These are phyloP conservation scores for Euryodendron excelsum DNA, from an alignment of 148 eudicot genomes.

Conservation along the genomic window DNA sequence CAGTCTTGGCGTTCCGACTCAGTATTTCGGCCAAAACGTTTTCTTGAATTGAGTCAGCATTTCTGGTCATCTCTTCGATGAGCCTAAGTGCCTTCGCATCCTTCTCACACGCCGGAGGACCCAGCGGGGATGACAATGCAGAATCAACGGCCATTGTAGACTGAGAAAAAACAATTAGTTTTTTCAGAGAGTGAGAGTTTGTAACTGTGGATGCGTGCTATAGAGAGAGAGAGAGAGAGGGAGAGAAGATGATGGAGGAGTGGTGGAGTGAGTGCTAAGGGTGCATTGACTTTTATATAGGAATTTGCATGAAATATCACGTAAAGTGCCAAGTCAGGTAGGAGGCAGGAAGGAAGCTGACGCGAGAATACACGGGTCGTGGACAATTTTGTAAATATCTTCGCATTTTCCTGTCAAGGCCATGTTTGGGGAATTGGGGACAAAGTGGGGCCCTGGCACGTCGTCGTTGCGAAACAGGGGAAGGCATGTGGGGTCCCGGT, in stretches of 20 bases:
- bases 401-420: background rate
- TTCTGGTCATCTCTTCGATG: constrained; percentile 81
- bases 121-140: constrained; percentile 51
- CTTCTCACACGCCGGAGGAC: constrained; percentile 75
- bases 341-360: constrained; percentile 43
- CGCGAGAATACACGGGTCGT: too few species aligned
- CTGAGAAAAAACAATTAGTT: background rate
- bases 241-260: background rate
- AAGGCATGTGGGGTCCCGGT: constrained; percentile 40
- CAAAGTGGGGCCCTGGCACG: constrained; percentile 38
- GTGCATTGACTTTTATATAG: background rate
- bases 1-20: constrained; percentile 55
- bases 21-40: constrained; percentile 62
- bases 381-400: constrained; percentile 29
- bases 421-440: constrained; percentile 29
- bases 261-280: background rate
- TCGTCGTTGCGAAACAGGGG: constrained; percentile 19
- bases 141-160: constrained; percentile 68
- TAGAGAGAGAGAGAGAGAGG: background rate
- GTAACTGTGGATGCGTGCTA: background rate
- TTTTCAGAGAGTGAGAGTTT: background rate
- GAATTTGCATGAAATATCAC: constrained; percentile 16
- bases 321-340: constrained; percentile 18
- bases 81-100: constrained; percentile 72
- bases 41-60: constrained; percentile 64